Conservation (phyloP, 768 basidiomycete genomes). For the Mycena belliarum region DNA sequence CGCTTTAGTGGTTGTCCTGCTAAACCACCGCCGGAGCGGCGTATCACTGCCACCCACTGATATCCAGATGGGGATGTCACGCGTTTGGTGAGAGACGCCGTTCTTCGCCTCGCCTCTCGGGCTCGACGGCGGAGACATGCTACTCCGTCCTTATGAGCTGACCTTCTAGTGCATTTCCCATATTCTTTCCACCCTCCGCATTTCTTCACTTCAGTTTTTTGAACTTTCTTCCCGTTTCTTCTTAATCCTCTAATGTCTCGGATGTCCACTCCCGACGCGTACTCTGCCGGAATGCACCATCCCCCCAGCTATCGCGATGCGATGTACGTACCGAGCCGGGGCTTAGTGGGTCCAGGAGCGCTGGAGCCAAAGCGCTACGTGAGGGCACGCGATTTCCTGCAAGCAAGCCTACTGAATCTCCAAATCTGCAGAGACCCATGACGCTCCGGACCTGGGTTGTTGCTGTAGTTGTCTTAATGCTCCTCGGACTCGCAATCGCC, state of each 20-base stretch:
- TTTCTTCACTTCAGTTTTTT: neutral
- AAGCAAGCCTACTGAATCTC: neutral
- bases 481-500: slow-evolving; percentile 42
- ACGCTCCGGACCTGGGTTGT: slow-evolving; percentile 8
- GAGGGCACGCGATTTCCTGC: neutral
- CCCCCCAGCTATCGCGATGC: slow-evolving; percentile 16
- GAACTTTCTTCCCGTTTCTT: neutral
- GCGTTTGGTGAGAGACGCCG: neutral
- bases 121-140: neutral
- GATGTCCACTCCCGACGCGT: neutral
- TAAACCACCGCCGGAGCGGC: too few relatives aligned
- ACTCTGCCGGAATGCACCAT: neutral
- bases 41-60: neutral
- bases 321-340: slow-evolving; percentile 14
- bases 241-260: slow-evolving; percentile 1
- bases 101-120: neutral
- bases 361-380: neutral
- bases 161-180: too few relatives aligned
- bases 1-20: too few relatives aligned
- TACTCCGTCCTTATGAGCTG: neutral
- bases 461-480: slow-evolving; percentile 1
- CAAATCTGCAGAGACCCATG: neutral
- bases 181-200: neutral
- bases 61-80: neutral
- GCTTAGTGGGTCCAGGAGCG: neutral